Evolutionary conservation across 2,329 filamentous ascomycete genomes (phyloP), one percentile per base, ranked within the genome.

Genomic region (Calonectria crousiana): DNA sequence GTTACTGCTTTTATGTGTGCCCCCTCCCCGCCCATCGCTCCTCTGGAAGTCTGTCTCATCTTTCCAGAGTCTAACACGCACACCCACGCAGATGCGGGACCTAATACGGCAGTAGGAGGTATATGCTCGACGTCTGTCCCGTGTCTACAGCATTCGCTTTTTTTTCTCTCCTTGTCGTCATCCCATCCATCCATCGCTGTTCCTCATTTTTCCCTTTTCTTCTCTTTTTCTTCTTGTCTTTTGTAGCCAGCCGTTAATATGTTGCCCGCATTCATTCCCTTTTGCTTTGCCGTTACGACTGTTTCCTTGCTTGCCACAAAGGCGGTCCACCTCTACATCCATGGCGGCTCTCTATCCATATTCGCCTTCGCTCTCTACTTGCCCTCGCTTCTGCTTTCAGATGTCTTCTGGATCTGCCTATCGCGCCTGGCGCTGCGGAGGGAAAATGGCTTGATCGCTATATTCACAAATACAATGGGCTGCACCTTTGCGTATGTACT

Each of bases 291-390:
- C 26, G 56, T 78, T 69, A 82, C 81, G 41, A 76, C 79, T 69
- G 75, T 83, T 74, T 82, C 81, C 38, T 64, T 83, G 36, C 68
- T 77, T 6, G 72, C 77, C 9, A 82, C 80, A 26, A 84, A 84
- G 74, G 23, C 79, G 34, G 76, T 84, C 47, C 81, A 80, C 56
- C 80, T 84, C 51, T 77, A 74, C 58, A 77, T 82, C 26, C 80
- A 83, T 60, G 78, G 78, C 47, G 77, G 77, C 69, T 75, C 77
- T 11, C 74, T 84, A 44, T 76, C 82, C 4, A 34, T 75, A 2
- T 65, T 66, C 58, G 75, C 79, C 34, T 80, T 83, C 52, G n/a
- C 80, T 18, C 58, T 82, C 66, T 83, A 76, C 51, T 76, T 84
- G 16, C 82, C 82, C 5, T 79, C 82, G 23, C 80, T 84, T 30